Conservation (phyloP, 257 asterid genomes). For the Jacaranda mimosifolia region DNA sequence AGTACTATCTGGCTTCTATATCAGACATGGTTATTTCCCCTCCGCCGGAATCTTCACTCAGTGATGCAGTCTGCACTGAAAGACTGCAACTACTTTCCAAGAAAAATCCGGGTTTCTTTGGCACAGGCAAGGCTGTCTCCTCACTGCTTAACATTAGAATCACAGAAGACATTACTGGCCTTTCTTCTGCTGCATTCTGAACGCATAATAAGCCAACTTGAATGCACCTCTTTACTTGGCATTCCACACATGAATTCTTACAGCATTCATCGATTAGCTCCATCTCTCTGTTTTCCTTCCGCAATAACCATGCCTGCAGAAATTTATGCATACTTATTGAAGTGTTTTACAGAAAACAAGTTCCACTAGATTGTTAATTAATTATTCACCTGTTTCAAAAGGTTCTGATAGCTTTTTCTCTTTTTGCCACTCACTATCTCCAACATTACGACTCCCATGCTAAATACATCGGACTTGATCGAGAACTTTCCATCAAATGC, state of each 20-base stretch:
- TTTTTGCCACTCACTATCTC: conserved; percentile 38
- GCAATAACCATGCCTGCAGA: conserved; percentile 20
- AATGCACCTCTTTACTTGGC: conserved; percentile 33
- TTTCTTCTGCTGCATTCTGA: conserved; percentile 22
- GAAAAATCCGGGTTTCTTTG: conserved; percentile 29
- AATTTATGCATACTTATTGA: not conserved
- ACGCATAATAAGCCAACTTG: conserved; percentile 32
- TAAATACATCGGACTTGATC: conserved; percentile 24
- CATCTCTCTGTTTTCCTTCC: conserved; percentile 21
- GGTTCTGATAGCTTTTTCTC: conserved; percentile 28
- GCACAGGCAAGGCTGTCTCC: conserved; percentile 6
- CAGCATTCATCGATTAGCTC: conserved; percentile 31
- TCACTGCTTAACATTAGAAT: conserved; percentile 33
- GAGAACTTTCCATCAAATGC: conserved; percentile 29
- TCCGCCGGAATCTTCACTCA: not conserved
- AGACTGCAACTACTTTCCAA: not conserved
- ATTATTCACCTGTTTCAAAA: conserved; percentile 28
- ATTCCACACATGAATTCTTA: not conserved
- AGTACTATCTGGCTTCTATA: conserved; percentile 19
- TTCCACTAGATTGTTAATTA: not conserved
- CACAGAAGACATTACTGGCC: conserved; percentile 33
- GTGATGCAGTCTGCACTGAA: not conserved
- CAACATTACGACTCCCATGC: conserved; percentile 37
- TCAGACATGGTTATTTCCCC: not conserved
- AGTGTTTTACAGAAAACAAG: not conserved